Evolutionary conservation across 2,329 filamentous ascomycete species (phyloP), one percentile per base, ranked within the genome.

Genomic region (Cladosporium colombiae): DNA sequence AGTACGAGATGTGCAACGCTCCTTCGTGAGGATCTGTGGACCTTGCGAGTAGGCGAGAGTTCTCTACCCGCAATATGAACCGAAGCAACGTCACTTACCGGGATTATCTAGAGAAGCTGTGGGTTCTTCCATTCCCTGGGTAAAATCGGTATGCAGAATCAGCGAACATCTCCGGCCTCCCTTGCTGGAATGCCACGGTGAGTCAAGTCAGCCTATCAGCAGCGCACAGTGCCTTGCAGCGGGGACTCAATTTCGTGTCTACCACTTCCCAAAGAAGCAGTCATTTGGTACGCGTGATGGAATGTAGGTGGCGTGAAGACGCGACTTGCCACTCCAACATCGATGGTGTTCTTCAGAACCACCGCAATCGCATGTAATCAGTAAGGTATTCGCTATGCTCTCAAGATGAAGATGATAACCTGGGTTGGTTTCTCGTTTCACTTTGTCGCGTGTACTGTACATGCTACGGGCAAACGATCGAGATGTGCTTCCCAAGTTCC

Each of bases 101-200:
- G 56, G 62, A 62, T 50, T 37, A 40, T 59, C 35, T 44, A 44
- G 57, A 46, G 62, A 35, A 70, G 68, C 70, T 70, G 70, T 67
- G 64, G 56, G 50, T 66, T 59, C 40, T 65, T 68, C 67, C 73
- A 74, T 75, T 74, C 74, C 74, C 67, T 65, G 63, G 58, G 62
- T 59, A 35, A 63, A 64, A 69, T 53, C 68, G 69, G 73, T 70
- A 67, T 74, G 73, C 73, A 65, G 72, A 70, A 72, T 72, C 62
- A 68, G 69, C 72, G 72, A 72, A 67, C 68, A 68, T 68, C 65
- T 71, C 70, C 69, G 68, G 46, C 56, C 65, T 68, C 70, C 73
- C 74, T 74, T 75, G 68, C 72, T 66, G 68, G 64, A 68, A 65
- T 53, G 61, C 52, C 57, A 49, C 31, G 29, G 40, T 23, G 65